phyloP scores from a whole-genome alignment of 1,284 basidiomycete genomes.

The Tilletiaria anomala region DNA sequence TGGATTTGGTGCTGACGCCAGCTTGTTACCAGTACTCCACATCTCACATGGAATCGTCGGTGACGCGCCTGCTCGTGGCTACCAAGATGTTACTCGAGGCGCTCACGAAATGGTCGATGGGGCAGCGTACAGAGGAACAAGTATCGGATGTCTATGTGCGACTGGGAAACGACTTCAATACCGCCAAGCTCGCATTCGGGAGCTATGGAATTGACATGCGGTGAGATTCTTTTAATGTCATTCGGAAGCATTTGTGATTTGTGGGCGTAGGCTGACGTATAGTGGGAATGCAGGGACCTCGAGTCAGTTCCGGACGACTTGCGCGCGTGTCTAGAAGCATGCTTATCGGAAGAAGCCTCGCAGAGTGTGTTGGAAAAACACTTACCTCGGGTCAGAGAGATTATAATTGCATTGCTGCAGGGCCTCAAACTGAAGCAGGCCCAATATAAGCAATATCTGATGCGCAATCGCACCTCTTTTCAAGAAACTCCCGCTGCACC shows the following conservation, averaged over 20 bases:
- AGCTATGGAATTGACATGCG: conserved; percentile 54
- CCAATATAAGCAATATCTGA: conserved; percentile 46
- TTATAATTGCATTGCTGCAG: conserved; percentile 81
- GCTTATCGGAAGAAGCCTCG: conserved; percentile 76
- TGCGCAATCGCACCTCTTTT: neutral
- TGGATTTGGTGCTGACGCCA: no score
- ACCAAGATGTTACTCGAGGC: conserved; percentile 88
- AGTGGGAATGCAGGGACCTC: conserved; percentile 77
- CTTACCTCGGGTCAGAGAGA: conserved; percentile 76
- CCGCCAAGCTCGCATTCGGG: conserved; percentile 74
- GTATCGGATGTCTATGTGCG: conserved; percentile 95
- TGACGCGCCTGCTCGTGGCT: conserved; percentile 80
- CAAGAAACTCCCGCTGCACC: neutral
- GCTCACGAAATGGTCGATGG: conserved; percentile 52
- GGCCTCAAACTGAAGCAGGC: conserved; percentile 84
- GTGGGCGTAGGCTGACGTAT: neutral
- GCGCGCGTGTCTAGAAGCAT: conserved; percentile 70
- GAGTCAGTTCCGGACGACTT: conserved; percentile 76
- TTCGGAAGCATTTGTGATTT: no score
- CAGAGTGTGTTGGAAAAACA: conserved; percentile 72
- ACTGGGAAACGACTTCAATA: conserved; percentile 92
- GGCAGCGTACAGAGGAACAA: conserved; percentile 59
- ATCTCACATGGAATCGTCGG: conserved; percentile 63
- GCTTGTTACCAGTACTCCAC: no score
- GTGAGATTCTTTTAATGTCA: no score